These are phyloP conservation scores for Botrytis squamosa DNA, from an alignment of 2,329 filamentous ascomycete genomes.

Conservation along the genomic window DNA sequence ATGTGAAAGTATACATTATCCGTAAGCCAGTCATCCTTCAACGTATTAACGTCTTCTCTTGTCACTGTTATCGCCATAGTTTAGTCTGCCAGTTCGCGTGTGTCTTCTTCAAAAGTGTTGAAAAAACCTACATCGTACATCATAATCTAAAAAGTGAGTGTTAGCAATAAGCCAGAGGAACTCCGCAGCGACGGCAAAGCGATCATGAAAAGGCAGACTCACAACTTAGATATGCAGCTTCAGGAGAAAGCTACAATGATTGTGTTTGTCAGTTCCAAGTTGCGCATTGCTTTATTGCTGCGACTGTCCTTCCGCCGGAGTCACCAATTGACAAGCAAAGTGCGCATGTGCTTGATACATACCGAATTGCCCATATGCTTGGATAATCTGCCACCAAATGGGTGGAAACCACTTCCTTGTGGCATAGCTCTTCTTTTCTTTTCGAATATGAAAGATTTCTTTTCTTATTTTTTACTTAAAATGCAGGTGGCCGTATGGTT, in stretches of 20 bases:
- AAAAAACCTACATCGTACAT: slow-evolving; percentile 56
- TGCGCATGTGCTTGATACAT: slow-evolving; percentile 26
- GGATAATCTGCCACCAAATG: slow-evolving; percentile 52
- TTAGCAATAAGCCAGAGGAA: slow-evolving; percentile 22
- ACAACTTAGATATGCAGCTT: slow-evolving; percentile 71
- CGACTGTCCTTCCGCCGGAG: neutral
- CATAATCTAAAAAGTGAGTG: slow-evolving; percentile 52
- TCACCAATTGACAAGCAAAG: slow-evolving; percentile 4
- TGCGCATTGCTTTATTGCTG: neutral
- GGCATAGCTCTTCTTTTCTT: slow-evolving; percentile 7
- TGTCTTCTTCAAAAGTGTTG: neutral
- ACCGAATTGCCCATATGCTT: slow-evolving; percentile 52
- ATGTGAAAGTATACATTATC: slow-evolving; percentile 66
- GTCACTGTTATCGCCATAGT: slow-evolving; percentile 59
- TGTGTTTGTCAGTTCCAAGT: neutral
- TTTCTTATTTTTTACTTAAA: neutral
- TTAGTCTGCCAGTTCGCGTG: slow-evolving; percentile 20
- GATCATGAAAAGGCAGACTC: slow-evolving; percentile 41
- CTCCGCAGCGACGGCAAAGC: neutral
- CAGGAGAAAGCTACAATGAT: slow-evolving; percentile 51
- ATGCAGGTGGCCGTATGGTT: neutral
- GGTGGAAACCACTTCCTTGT: slow-evolving; percentile 47
- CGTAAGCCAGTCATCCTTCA: slow-evolving; percentile 93
- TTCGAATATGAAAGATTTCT: neutral
- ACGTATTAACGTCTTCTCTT: slow-evolving; percentile 80